Conservation (phyloP, 495 filamentous ascomycete genomes). For the Hyaloscypha variabilis region DNA sequence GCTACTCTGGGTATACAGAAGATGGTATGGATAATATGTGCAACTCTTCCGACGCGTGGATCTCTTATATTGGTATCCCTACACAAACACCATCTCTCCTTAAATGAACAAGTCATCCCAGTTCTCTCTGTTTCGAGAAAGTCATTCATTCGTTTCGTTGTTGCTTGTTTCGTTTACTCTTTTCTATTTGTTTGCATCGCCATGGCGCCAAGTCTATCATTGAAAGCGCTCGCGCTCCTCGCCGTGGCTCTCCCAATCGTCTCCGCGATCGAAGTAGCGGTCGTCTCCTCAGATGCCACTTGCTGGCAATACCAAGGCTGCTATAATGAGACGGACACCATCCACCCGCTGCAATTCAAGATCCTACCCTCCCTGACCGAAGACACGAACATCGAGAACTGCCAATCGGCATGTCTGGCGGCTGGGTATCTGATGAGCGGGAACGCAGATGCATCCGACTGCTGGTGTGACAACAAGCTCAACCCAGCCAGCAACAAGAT, state of each 20-base stretch:
- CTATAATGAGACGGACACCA: background rate
- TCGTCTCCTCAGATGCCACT: too few species aligned
- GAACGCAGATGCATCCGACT: constrained; percentile 3
- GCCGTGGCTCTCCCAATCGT: background rate
- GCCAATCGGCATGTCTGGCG: constrained; percentile 4
- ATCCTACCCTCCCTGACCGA: background rate
- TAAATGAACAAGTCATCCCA: background rate
- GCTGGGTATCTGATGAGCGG: background rate
- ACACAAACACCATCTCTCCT: too few species aligned
- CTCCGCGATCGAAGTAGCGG: background rate
- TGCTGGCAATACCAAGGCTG: background rate
- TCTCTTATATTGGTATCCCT: too few species aligned
- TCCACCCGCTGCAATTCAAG: background rate
- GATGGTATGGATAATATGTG: too few species aligned
- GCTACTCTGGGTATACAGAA: too few species aligned
- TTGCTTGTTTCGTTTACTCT: background rate
- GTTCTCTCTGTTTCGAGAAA: background rate
- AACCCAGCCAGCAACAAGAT: too few species aligned
- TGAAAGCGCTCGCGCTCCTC: background rate
- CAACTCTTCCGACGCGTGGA: too few species aligned
- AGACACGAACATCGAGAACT: constrained; percentile 6
- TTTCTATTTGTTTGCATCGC: background rate
- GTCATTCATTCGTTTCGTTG: background rate
- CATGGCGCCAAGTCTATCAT: constrained; percentile 1
- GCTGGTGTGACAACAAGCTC: constrained; percentile 8